Base-by-base conservation (phyloP, 2,329 filamentous ascomycete species). In the Ophiostoma ulmi region DNA sequence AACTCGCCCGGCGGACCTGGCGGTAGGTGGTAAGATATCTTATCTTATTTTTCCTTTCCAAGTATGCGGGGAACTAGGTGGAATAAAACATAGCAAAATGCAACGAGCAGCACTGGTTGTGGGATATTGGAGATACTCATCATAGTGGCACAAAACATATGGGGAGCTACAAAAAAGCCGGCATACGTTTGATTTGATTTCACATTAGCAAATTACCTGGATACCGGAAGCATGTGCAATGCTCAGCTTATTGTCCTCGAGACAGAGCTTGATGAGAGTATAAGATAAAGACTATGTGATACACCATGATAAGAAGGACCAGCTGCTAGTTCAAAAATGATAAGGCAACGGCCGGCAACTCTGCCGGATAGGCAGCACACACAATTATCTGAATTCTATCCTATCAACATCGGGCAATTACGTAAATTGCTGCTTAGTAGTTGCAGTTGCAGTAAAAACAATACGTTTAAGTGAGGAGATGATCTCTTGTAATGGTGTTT, bases 1-100 rank as follows among this genome's bases (percentile, higher is more conserved):
- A 71, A 69, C 52, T 71, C 70, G 44, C 70, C 68, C 5, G 70
- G 70, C 20, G 70, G 70, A 5, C 70, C 70, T 3, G 70, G 70
- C 1, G 70, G 70, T 17, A 69, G 39, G 22, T 69, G 52, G 63
- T 71, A n/a, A n/a, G n/a, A n/a, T n/a, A n/a, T n/a, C n/a, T n/a
- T n/a, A n/a, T n/a, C n/a, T n/a, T n/a, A 71, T 52, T 69, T 71
- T 5, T 38, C 38, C 52, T 71, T 71, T n/a, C 68, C 64, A 67
- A 71, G 48, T 13, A 69, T n/a, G 17, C 70, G 67, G 3, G 61
- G 58, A n/a, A 61, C 26, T 7, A 26, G 35, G 35, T 71, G 66
- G 14, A 61, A 17, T 14, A 22, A 39, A 65, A 65, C 10, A 39
- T 39, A 39, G 36, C 63, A 22, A 11, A 65, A 13, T 8, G 20